phyloP scores from a whole-genome alignment of 1,284 basidiomycete species.

The Pseudozyma flocculosa region DNA sequence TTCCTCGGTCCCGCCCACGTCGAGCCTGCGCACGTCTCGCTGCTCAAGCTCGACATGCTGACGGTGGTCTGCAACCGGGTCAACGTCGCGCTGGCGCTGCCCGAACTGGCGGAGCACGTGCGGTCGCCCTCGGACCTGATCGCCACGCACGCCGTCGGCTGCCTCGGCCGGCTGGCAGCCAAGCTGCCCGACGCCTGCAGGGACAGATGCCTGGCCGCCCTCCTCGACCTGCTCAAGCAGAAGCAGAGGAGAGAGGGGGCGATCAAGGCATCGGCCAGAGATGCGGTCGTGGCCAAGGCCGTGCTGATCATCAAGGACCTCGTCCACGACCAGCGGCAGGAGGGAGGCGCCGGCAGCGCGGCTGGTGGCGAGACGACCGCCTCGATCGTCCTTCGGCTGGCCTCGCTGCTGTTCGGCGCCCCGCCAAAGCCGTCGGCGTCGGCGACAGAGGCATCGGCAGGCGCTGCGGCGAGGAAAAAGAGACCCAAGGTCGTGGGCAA shows the following conservation, averaged over 20 bases:
- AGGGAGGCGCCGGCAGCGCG: neutral
- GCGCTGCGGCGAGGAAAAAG: conserved; percentile 2
- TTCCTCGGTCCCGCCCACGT: conserved; percentile 34
- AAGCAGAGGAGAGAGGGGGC: conserved; percentile 3
- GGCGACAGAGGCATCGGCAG: no score
- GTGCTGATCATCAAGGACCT: conserved; percentile 31
- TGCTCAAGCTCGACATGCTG: conserved; percentile 42
- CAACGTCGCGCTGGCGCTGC: conserved; percentile 15
- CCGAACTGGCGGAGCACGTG: conserved; percentile 32
- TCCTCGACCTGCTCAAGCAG: conserved; percentile 23
- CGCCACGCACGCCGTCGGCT: conserved; percentile 29
- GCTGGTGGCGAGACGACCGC: conserved; percentile 12
- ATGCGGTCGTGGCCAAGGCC: conserved; percentile 17
- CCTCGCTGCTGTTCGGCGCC: conserved; percentile 38
- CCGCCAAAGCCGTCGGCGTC: conserved; percentile 2
- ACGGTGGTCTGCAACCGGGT: conserved; percentile 15
- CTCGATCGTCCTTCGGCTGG: conserved; percentile 34
- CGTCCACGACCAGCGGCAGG: conserved; percentile 3
- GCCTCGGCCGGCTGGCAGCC: conserved; percentile 30
- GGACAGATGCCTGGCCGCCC: conserved; percentile 12
- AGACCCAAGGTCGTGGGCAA: conserved; percentile 37
- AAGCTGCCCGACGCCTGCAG: conserved; percentile 11
- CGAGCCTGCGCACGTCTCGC: conserved; percentile 40
- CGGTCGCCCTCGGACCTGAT: conserved; percentile 17
- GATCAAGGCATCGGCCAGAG: conserved; percentile 3